These are phyloP conservation scores for Aspergillus sclerotioniger DNA, from an alignment of 495 filamentous ascomycete genomes.

Conservation along the genomic window DNA sequence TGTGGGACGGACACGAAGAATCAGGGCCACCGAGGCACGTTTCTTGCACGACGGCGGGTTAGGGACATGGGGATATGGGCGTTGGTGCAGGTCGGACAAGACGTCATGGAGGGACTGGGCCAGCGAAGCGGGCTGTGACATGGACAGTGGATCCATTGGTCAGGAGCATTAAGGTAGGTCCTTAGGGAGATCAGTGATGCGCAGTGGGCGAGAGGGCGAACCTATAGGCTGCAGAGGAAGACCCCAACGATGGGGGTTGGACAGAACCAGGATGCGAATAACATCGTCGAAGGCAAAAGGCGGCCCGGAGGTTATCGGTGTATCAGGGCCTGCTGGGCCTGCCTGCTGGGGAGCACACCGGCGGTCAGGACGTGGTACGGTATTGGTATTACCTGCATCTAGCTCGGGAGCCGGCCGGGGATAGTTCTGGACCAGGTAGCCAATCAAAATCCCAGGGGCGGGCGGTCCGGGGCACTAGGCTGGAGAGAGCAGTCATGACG, in stretches of 20 bases:
- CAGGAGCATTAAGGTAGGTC: neutral
- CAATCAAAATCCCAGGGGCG: neutral
- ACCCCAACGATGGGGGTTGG: too few relatives aligned
- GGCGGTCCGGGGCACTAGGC: neutral
- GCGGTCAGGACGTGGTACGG: neutral
- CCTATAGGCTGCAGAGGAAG: too few relatives aligned
- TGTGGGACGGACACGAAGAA: conserved; percentile 65
- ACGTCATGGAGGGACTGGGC: conserved; percentile 42
- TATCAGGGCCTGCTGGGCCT: neutral
- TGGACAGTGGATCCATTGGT: conserved; percentile 6
- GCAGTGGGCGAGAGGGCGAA: too few relatives aligned
- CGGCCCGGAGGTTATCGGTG: neutral
- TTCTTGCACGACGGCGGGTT: conserved; percentile 62
- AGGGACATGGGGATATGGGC: conserved; percentile 61
- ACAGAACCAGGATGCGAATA: neutral
- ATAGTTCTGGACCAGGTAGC: neutral
- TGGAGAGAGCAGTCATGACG: neutral
- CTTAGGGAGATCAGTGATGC: too few relatives aligned
- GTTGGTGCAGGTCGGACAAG: conserved; percentile 48
- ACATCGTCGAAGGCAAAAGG: neutral
- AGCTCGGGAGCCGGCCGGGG: neutral
- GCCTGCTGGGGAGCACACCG: neutral
- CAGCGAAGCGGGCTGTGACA: conserved; percentile 5
- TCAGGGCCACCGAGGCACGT: conserved; percentile 70
- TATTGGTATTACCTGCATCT: neutral